A percentile compares a stretch with the other conserved stretches of the same genome.
These are phyloP conservation scores for Zymoseptoria pseudotritici DNA, from an alignment of 2,329 filamentous ascomycete species.

Conservation along the genomic window DNA sequence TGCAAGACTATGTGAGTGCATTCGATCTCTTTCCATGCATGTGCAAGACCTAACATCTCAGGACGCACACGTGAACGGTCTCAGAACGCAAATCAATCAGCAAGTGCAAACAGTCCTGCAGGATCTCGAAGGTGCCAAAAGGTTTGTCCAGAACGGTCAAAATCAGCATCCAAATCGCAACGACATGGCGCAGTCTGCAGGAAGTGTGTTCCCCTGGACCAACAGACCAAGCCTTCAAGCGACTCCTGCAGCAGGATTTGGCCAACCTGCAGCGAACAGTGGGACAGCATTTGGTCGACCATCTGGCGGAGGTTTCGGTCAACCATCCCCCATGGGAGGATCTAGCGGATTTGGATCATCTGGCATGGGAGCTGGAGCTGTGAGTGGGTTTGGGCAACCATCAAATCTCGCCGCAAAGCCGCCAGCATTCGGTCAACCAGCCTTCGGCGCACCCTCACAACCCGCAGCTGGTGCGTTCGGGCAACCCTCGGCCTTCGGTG, in stretches of 20 bases:
- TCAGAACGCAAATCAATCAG: conserved; percentile 16
- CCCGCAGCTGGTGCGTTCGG: conserved; percentile 10
- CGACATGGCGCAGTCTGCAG: conserved; percentile 11
- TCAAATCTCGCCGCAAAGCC: conserved; percentile 4
- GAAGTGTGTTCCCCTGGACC: conserved; percentile 2
- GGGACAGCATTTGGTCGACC: conserved; percentile 34
- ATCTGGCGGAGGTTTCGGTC: conserved; percentile 14
- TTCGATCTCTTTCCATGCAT: neutral
- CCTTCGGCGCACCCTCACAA: conserved; percentile 12
- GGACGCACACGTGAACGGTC: conserved; percentile 12
- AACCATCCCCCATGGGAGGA: conserved; percentile 29
- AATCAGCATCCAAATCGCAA: conserved; percentile 66
- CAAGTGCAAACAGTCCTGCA: conserved; percentile 58
- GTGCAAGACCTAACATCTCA: conserved; percentile 1
- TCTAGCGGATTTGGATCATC: conserved; percentile 25
- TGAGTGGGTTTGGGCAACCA: conserved; percentile 16
- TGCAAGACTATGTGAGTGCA: conserved; percentile 42
- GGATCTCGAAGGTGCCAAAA: conserved; percentile 64
- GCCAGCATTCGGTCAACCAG: conserved; percentile 11
- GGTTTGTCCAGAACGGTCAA: conserved; percentile 58
- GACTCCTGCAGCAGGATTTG: conserved; percentile 19
- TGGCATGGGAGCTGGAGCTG: conserved; percentile 1
- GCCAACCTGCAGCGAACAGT: conserved; percentile 19
- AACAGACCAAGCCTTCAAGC: conserved; percentile 2
- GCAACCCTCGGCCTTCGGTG: conserved; percentile 19